Percentiles rank a stretch among this genome's conserved stretches.
Evolutionary conservation across 2,329 filamentous ascomycete species (phyloP).

Genomic region (Fusarium miscanthi): DNA sequence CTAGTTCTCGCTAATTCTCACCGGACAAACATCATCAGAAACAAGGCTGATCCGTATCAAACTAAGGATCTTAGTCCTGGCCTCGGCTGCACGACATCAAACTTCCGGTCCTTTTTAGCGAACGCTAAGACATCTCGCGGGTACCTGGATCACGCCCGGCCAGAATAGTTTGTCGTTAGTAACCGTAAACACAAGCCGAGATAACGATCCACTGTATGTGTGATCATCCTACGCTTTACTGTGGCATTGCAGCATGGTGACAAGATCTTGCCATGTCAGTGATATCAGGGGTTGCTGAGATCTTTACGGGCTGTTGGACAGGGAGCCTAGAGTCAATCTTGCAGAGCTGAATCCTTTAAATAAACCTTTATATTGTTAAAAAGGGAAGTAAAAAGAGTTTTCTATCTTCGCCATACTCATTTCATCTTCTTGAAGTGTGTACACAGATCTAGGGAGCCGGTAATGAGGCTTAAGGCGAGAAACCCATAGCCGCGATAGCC

Average conservation of each 20-base stretch:
- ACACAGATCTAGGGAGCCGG: background rate
- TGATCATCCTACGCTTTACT: background rate
- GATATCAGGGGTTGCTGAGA: slow-evolving; percentile 5
- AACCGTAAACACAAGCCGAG: background rate
- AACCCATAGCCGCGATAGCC: background rate
- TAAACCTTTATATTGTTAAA: background rate
- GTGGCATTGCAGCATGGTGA: background rate
- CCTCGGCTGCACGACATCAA: slow-evolving; percentile 35
- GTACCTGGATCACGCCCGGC: slow-evolving; percentile 18
- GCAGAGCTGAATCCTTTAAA: background rate
- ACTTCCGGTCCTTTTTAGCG: slow-evolving; percentile 16
- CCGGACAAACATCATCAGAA: background rate
- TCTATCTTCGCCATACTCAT: background rate
- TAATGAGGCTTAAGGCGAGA: background rate
- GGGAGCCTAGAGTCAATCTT: background rate
- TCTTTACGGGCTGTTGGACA: background rate
- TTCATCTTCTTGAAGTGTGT: background rate
- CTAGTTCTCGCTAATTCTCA: background rate
- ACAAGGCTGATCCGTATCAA: slow-evolving; percentile 21
- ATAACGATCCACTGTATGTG: slow-evolving; percentile 1
- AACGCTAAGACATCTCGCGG: slow-evolving; percentile 17
- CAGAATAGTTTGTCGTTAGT: background rate
- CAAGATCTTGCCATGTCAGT: slow-evolving; percentile 6
- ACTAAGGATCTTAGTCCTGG: slow-evolving; percentile 23
- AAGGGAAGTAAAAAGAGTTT: background rate